These are phyloP conservation scores for Populus euphratica DNA, from an alignment of 345 rosid genomes.

Conservation along the genomic window DNA sequence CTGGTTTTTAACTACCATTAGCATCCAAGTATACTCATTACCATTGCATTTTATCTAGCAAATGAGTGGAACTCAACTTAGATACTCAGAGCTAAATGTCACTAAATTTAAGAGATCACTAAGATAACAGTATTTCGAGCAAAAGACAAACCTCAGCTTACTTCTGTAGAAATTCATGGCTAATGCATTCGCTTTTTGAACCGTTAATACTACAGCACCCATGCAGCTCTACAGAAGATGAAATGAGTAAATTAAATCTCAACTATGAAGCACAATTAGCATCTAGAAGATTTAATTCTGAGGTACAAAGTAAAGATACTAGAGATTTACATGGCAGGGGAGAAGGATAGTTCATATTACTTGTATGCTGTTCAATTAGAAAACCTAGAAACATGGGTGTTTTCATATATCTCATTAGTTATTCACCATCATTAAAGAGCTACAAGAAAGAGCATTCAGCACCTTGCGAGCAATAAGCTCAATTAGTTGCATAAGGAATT, in stretches of 20 bases:
- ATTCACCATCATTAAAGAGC: background rate
- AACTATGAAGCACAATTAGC: background rate
- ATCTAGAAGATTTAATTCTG: background rate
- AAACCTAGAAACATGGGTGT: background rate
- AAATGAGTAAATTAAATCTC: slow-evolving; percentile 2
- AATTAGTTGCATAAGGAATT: slow-evolving; percentile 74
- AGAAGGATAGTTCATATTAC: background rate
- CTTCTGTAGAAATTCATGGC: slow-evolving; percentile 79
- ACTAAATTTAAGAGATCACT: background rate
- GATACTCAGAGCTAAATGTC: background rate
- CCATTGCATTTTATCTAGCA: background rate
- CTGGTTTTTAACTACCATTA: background rate
- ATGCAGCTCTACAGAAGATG: slow-evolving; percentile 49
- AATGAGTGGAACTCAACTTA: background rate
- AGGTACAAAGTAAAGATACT: background rate
- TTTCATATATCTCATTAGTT: background rate
- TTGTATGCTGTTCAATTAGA: background rate
- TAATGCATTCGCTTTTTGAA: slow-evolving; percentile 62
- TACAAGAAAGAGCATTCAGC: background rate
- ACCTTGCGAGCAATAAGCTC: slow-evolving; percentile 89
- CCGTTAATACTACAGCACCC: slow-evolving; percentile 78
- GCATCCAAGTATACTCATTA: background rate
- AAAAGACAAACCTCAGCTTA: slow-evolving; percentile 65
- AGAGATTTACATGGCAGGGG: background rate
- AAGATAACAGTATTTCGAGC: background rate